Base-by-base conservation (phyloP, 345 rosid species). In the Litchi chinensis region DNA sequence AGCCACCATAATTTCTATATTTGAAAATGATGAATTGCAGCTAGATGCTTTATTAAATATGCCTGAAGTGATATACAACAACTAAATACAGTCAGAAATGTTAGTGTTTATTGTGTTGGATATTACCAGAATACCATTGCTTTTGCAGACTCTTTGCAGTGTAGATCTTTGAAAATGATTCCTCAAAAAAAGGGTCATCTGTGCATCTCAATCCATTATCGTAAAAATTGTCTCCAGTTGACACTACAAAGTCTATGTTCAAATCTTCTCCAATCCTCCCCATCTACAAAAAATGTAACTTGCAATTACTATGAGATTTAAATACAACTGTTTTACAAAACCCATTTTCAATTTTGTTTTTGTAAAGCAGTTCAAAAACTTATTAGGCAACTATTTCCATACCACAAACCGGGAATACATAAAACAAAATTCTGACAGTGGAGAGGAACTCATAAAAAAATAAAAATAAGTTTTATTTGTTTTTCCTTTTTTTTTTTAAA, bases 101-200 rank as follows among this genome's bases (percentile, higher is more conserved):
- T 6, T 4, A n/a, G 24, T 6, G 21, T 57, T 57, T 57, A 22
- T 19, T 10, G 26, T 8, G 8, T n/a, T 41, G 13, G 44, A 19
- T 65, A 71, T 73, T 59, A 73, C 76, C 76, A 39, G 22, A 59
- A n/a, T 73, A 73, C 67, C 76, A 73, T 60, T 59, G 76, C 21
- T 21, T 73, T 60, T 73, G 52, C 19, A 73, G 56, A 59, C 77
- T 62, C 2, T 15, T 62, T 21, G 77, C 77, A 1, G 56, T 62
- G 68, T 74, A 74, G 57, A 74, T 41, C 12, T 74, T 62, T 16
- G 77, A 12, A 74, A 74, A 74, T 21, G 77, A 74, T 2, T 22
- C 39, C 19, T 59, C 22, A 41, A 59, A 60, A 3, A 13, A 21
- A 40, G 68, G 68, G 8, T 74, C 77, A 13, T 40, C n/a, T 7